Base-by-base conservation (phyloP, 108 stramenopile genomes). In the Craspedostauros australis region DNA sequence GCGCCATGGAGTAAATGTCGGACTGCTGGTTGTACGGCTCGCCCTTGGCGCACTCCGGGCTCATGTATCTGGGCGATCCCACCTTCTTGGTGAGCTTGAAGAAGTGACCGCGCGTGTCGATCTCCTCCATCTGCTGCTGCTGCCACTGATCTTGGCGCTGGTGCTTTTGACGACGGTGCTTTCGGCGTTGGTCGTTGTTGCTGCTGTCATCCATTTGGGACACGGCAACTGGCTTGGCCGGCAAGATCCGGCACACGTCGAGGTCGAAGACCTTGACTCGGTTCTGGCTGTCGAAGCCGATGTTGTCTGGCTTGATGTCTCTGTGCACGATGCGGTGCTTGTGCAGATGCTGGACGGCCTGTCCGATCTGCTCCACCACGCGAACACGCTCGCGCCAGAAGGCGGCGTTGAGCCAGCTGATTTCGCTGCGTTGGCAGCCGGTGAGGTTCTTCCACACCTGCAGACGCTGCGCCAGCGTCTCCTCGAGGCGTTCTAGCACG, bases 1-100 rank as follows among this genome's bases (percentile, higher is more conserved):
- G 21, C n/a, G 58, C 64, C 41, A 80, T 77, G 26, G 67, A 49
- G 46, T 84, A 90, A 1, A 81, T 67, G 49, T 90, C 88, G 14
- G 74, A 75, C 32, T 61, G 73, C 9, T 59, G 21, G 50, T 83
- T 83, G 72, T 90, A 90, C 16, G 56, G 36, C 53, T 70, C 59
- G 22, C 59, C 62, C 14, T 46, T 52, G 4, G 61, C 47, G 6
- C 86, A 61, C 40, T 91, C 89, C 3, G 89, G 89, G 7, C 79
- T 73, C 83, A 91, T 87, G 46, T 89, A 89, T 4, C 77, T 59
- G 24, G 53, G 66, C 15, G 67, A 56, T 43, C 80, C 80, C 2
- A 63, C 58, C 26, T 60, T 61, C 26, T 63, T 62, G 30, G 60
- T 66, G 31, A 79, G 36, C 25, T 64, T 37, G 32, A 46, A 77